These are phyloP conservation scores for Larix kaempferi DNA, from an alignment of 75 land plant genomes.

Conservation along the genomic window DNA sequence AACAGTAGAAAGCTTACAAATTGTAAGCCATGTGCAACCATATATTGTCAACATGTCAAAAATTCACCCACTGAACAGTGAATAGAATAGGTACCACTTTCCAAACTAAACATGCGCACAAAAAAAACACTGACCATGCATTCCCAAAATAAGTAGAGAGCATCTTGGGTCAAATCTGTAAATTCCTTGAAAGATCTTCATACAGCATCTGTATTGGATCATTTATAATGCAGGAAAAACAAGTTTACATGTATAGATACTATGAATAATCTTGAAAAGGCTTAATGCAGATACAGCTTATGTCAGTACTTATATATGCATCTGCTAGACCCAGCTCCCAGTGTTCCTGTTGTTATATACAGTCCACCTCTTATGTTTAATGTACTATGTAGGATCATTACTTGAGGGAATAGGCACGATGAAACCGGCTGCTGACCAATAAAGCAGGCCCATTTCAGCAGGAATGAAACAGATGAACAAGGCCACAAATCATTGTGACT, in stretches of 20 bases:
- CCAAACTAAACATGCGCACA: not conserved
- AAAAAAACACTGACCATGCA: not conserved
- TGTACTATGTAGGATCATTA: not conserved
- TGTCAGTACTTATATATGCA: not conserved
- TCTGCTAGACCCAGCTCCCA: not conserved
- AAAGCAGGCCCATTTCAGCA: not conserved
- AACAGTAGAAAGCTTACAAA: no score
- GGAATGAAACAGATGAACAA: slow-evolving; percentile 3
- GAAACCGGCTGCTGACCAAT: not conserved
- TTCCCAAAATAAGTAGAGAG: not conserved
- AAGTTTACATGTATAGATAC: not conserved
- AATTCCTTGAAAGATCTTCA: not conserved
- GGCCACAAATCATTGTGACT: not conserved
- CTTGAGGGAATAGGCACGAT: not conserved
- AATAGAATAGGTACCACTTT: not conserved
- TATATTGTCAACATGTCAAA: not conserved
- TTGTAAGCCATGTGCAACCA: not conserved
- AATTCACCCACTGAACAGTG: not conserved
- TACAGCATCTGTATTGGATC: not conserved
- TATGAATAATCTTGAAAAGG: not conserved
- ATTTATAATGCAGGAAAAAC: not conserved
- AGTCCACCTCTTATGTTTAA: not conserved
- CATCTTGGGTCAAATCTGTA: not conserved
- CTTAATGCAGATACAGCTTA: not conserved
- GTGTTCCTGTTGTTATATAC: not conserved